These are phyloP conservation scores for Sclerotinia glacialis DNA, from an alignment of 2,329 filamentous ascomycete genomes.

Conservation along the genomic window DNA sequence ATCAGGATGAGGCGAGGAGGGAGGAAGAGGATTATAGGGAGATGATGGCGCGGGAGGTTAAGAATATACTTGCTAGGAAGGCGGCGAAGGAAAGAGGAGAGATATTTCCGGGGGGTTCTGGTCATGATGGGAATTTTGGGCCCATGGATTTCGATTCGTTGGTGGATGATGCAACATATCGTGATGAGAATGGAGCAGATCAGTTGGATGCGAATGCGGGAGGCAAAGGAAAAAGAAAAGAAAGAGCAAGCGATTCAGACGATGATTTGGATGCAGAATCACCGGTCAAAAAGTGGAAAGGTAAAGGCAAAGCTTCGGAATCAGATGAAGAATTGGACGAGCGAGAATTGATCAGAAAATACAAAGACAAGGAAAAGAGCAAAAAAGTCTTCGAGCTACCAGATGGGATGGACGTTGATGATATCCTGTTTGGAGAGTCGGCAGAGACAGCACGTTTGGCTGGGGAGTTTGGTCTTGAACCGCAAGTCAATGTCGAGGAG, in stretches of 20 bases:
- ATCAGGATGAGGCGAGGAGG: neutral
- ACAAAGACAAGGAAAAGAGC: neutral
- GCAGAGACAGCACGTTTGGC: neutral
- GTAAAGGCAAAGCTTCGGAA: neutral
- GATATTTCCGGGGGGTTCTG: neutral
- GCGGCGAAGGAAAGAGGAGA: neutral
- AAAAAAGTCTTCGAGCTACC: neutral
- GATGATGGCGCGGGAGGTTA: slow-evolving; percentile 11
- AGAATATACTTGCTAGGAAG: neutral
- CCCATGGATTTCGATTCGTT: neutral
- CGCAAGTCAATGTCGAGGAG: neutral
- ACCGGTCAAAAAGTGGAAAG: slow-evolving; percentile 9
- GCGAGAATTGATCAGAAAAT: neutral
- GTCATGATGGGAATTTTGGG: neutral
- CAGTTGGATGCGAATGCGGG: neutral
- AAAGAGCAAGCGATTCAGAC: neutral
- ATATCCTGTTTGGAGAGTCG: neutral
- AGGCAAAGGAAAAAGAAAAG: neutral
- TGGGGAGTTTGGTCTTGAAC: neutral
- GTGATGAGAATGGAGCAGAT: too few relatives aligned
- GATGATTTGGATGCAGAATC: neutral
- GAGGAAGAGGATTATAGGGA: neutral
- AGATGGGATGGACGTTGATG: neutral
- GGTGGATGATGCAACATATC: too few relatives aligned
- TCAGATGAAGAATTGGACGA: slow-evolving; percentile 12